Base-by-base conservation (phyloP, 441 rosid species). In the Biscutella auriculata region DNA sequence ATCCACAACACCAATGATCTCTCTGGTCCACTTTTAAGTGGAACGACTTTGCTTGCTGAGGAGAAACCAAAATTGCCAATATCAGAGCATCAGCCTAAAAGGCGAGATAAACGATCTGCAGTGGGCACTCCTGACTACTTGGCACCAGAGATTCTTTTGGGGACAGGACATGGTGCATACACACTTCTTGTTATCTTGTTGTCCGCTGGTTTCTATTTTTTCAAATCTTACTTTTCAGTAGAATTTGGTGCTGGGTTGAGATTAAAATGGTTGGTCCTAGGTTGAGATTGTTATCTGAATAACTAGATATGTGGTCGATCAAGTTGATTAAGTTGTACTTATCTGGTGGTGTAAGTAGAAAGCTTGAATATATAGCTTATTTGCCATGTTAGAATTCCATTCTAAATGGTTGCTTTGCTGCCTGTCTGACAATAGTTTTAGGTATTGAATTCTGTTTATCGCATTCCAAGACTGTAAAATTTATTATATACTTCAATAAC, bases 61-160 rank as follows among this genome's bases (percentile, higher is more conserved):
- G 72, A 80, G 52, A 81, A 81, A 70, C 73, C 71, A 52, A 73
- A 73, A 63, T 49, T 39, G 49, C 73, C 71, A 71, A 57, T 66
- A 41, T 60, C 72, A 25, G 39, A 62, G 23, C 32, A 57, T 25
- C 69, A 62, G 37, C 73, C 72, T 78, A 84, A 79, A 67, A 70
- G 72, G 46, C 79, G 77, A 13, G 80, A 75, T 57, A 85, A 81
- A 65, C 82, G 76, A 68, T 73, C 96, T 26, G 95, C 79, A 8
- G 79, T 77, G 50, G 96, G 98, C 36, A 85, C 98, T 55, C 98
- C 96, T 23, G 94, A 92, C 69, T 91, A 88, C 73, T 73, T 91
- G 72, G 96, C 96, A 17, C 96, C 96, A n/a, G 97, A 88, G 73
- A 88, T 91, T 65, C 93, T 88, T 75, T 85, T 86, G 59, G 98